These are phyloP conservation scores for Beta lomatogona DNA, from an alignment of 179 eudicot species.

Conservation along the genomic window DNA sequence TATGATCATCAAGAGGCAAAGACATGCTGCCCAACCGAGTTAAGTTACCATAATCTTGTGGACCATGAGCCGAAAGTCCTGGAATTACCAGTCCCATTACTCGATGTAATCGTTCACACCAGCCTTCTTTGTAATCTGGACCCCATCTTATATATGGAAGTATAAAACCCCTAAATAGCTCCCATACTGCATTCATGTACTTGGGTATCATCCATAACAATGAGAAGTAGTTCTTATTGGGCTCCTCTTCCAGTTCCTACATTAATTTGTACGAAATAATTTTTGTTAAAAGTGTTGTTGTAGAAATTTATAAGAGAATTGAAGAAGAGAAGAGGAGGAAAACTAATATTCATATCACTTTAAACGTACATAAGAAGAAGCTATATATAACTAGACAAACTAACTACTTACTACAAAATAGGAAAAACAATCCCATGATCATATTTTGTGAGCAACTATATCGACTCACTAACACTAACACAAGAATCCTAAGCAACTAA, in stretches of 20 bases:
- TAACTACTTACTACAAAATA: too few species aligned
- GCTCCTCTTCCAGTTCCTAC: slow-evolving; percentile 41
- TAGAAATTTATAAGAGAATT: not conserved
- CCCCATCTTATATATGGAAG: slow-evolving; percentile 40
- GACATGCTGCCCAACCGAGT: slow-evolving; percentile 40
- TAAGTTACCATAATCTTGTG: slow-evolving; percentile 48
- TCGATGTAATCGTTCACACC: slow-evolving; percentile 36
- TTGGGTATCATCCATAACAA: slow-evolving; percentile 38
- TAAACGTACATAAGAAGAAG: too few species aligned
- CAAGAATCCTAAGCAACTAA: too few species aligned
- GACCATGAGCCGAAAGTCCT: slow-evolving; percentile 49
- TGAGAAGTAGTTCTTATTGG: slow-evolving; percentile 56
- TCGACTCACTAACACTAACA: too few species aligned
- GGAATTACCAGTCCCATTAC: slow-evolving; percentile 45
- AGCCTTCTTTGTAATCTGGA: slow-evolving; percentile 41
- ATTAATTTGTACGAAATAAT: not conserved
- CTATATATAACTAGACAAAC: too few species aligned
- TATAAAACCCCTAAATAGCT: slow-evolving; percentile 45
- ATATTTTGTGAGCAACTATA: too few species aligned
- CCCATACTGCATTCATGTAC: slow-evolving; percentile 49
- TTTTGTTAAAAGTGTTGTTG: too few species aligned
- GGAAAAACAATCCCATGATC: too few species aligned
- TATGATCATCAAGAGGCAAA: not conserved
- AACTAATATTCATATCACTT: too few species aligned
- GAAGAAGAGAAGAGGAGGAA: not conserved